These are phyloP conservation scores for Eucalyptus leucophloia DNA, from an alignment of 345 rosid genomes.

Conservation along the genomic window DNA sequence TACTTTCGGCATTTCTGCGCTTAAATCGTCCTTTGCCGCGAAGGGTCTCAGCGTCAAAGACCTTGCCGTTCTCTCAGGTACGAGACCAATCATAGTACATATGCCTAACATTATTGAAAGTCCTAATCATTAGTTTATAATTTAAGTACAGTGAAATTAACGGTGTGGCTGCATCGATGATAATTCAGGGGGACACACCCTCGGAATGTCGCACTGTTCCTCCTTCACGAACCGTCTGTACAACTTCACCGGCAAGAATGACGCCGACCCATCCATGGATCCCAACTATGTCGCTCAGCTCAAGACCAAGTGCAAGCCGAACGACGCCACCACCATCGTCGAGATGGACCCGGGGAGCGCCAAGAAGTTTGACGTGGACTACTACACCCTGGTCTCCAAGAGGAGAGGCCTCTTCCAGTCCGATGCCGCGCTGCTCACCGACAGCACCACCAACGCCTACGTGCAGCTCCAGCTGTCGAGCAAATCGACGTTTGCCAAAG, in stretches of 20 bases:
- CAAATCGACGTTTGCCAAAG: conserved; percentile 22
- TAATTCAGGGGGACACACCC: conserved; percentile 42
- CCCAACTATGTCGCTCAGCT: conserved; percentile 8
- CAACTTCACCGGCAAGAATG: conserved; percentile 64
- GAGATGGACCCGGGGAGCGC: conserved; percentile 76
- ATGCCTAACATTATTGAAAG: background rate
- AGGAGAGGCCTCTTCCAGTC: conserved; percentile 57
- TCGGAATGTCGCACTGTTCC: conserved; percentile 56
- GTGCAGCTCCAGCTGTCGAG: conserved; percentile 6
- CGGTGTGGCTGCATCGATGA: background rate
- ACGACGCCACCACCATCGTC: conserved; percentile 27
- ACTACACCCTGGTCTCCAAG: conserved; percentile 31
- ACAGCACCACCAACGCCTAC: conserved; percentile 31
- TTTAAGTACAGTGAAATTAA: background rate
- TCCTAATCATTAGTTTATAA: background rate
- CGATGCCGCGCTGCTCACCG: conserved; percentile 48
- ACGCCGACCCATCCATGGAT: conserved; percentile 33
- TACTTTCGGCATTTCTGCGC: conserved; percentile 11
- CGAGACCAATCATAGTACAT: background rate
- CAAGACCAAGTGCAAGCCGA: conserved; percentile 23
- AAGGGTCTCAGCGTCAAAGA: conserved; percentile 39
- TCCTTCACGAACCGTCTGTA: conserved; percentile 31
- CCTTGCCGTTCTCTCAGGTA: conserved; percentile 53
- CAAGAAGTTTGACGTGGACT: conserved; percentile 35
- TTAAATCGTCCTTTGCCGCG: conserved; percentile 8